Evolutionary conservation across 192 early-diverging fungal species (phyloP), one percentile per base, ranked within the genome.

Genomic region (Gigaspora rosea): DNA sequence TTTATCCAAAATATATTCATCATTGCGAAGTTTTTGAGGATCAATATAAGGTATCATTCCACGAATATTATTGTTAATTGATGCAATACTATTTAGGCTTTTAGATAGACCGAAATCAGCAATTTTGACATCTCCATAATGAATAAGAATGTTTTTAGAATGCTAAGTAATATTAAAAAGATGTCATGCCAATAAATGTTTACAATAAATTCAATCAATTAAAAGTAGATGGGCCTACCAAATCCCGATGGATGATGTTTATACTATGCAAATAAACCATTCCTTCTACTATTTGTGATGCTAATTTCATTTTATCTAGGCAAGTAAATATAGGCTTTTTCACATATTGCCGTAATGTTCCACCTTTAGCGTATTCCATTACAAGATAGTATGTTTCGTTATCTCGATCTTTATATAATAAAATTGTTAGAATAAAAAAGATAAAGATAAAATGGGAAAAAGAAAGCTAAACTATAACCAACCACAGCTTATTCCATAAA

Each of bases 211-310:
- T 3, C 36, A 41, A 41, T 41, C 5, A 5, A 41, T 41, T 3
- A 41, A 3, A 2, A 41, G 36, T 41, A 41, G 5, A 41, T 5
- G 5, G 5, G 36, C 36, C 5, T 41, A 41, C 36, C 22, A 59
- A 59, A 27, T 59, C 57, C 3, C 57, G 57, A 59, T 59, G 57
- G n/a, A 59, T 18, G n/a, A 59, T 59, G 22, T 59, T 59, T 59
- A 22, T 22, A 18, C 57, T 22, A 27, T 59, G 57, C 18, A 59
- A 22, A 59, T 59, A 59, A 22, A 10, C n/a, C n/a, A 59, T 59
- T 59, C 57, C 57, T 1, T 59, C 57, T 8, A 22, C 22, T 22
- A 27, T 20, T 27, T 59, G 57, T 22, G 10, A 59, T 0, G 22
- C 57, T 20, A 59, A 59, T 59, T 8, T 4, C 18, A 59, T 27